Evolutionary conservation across 1,139 yeast species (phyloP), one percentile per base, ranked within the genome.

Genomic region (Geotrichum macrosporum): DNA sequence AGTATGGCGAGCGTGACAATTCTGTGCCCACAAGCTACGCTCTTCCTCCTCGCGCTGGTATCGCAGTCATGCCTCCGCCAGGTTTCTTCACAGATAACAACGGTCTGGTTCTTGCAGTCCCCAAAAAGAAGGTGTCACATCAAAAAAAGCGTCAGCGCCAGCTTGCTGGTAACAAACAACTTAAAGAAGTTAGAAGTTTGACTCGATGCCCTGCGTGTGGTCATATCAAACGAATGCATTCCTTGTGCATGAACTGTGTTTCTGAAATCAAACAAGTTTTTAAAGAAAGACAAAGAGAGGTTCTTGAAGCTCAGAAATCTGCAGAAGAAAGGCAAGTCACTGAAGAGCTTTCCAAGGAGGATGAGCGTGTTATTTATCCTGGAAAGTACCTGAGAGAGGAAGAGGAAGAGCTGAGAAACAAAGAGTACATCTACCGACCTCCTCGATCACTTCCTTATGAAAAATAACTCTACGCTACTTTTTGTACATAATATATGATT

Each of bases 151-250:
- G 97, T 67, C 82, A 78, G 62, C 81, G 84, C 68, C 76, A 85
- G 57, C 81, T 84, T 58, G 84, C 86, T 13, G 94, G 88, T 10
- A 74, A 78, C 53, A 89, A 87, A 64, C 94, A 88, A 60, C 72
- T 84, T 55, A 79, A 86, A 64, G 81, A 81, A 46, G 73, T 85
- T 55, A 77, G 81, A 50, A 84, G 85, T 63, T 70, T 92, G 58
- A 86, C 84, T 54, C 77, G 95, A 63, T 92, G 98, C 65, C 96
- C 97, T 3, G 84, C 96, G 0, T 92, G 98, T 69, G 98, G 98
- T 36, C 84, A 85, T 54, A 84, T 80, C 57, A 89, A 89, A 68
- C 75, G 96, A 61, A 80, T 94, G 1, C 95, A 89, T 65, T 80
- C 88, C 48, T 74, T 89, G 64, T 89, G 98, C 68, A 87, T 87